phyloP scores from a whole-genome alignment of 805 yeast genomes.

The Starmera amethionina region DNA sequence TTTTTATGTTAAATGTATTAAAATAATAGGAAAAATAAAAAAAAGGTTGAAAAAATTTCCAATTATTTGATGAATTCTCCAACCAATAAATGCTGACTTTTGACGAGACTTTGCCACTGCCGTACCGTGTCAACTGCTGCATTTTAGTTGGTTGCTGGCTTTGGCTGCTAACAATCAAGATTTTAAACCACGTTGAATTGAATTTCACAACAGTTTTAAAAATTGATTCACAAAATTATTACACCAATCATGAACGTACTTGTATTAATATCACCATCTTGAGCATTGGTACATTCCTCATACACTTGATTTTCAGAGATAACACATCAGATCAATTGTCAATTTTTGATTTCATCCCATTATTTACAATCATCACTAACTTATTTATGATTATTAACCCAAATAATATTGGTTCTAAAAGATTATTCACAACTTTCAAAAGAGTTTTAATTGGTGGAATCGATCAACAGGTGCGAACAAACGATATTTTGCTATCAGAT shows the following conservation, averaged over 20 bases:
- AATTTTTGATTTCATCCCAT: conserved; percentile 26
- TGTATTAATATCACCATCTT: conserved; percentile 13
- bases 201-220: conserved; percentile 2
- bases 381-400: conserved; percentile 28
- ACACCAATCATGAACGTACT: conserved; percentile 2
- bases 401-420: conserved; percentile 20
- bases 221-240: background rate
- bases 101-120: conserved; percentile 8
- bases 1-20: background rate
- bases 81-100: conserved; percentile 2
- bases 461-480: conserved; percentile 50
- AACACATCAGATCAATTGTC: conserved; percentile 16
- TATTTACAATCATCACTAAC: conserved; percentile 25
- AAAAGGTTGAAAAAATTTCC: too few species aligned
- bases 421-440: conserved; percentile 39
- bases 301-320: conserved; percentile 18
- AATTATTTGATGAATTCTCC: background rate
- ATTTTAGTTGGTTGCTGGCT: conserved; percentile 6
- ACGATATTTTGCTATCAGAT: conserved; percentile 79
- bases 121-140: conserved; percentile 5
- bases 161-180: conserved; percentile 3
- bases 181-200: background rate
- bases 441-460: conserved; percentile 53
- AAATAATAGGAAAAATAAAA: too few species aligned
- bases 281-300: conserved; percentile 18